Conservation (phyloP, 179 eudicot genomes). For the Nepenthes alata region DNA sequence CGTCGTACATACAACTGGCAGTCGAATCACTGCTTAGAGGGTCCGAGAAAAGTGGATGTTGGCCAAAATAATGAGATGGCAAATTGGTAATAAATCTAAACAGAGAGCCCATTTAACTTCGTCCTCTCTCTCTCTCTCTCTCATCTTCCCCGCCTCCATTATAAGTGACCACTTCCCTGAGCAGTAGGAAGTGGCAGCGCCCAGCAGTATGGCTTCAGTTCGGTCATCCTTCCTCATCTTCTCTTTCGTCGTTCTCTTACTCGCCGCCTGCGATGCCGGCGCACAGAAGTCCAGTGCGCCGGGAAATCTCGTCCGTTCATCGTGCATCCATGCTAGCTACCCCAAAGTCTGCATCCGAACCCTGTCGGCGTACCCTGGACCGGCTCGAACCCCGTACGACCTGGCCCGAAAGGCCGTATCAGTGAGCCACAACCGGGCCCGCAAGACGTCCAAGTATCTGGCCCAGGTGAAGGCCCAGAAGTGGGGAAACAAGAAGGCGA, state of each 20-base stretch:
- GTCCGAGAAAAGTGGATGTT: no score
- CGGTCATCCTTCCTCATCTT: not conserved
- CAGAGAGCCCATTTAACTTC: no score
- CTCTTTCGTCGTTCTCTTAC: constrained; percentile 11
- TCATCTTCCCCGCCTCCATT: no score
- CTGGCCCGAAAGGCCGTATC: constrained; percentile 41
- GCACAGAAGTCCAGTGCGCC: not conserved
- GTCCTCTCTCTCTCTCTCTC: no score
- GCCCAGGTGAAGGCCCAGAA: constrained; percentile 1
- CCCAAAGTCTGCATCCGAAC: constrained; percentile 42
- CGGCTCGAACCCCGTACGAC: constrained; percentile 32
- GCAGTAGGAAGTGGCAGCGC: no score
- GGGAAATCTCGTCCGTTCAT: constrained; percentile 24
- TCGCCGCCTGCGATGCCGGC: constrained; percentile 6
- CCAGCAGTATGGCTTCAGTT: no score
- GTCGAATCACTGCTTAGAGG: no score
- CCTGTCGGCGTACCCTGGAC: constrained; percentile 35
- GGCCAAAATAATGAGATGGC: no score
- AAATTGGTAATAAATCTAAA: no score
- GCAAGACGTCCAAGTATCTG: constrained; percentile 11
- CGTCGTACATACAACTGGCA: no score
- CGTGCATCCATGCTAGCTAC: constrained; percentile 45
- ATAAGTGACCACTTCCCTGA: no score
- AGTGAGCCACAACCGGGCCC: constrained; percentile 35
- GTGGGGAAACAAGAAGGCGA: not conserved